phyloP scores from a whole-genome alignment of 805 yeast species.

The Pichia ethanolica region DNA sequence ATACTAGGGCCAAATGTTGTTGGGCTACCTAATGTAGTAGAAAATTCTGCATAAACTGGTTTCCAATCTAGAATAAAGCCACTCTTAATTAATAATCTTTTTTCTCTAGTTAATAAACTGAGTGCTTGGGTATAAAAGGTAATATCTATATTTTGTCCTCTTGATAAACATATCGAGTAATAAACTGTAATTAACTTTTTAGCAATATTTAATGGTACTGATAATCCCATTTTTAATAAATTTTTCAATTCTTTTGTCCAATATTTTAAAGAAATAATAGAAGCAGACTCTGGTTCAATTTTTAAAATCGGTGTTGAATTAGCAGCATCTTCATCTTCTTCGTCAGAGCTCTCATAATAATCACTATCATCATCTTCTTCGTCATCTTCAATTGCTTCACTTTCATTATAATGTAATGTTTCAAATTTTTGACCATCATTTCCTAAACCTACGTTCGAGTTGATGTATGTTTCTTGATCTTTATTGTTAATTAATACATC shows the following conservation, averaged over 20 bases:
- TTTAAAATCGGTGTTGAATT: slow-evolving; percentile 48
- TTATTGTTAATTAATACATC: slow-evolving; percentile 20
- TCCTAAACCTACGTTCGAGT: slow-evolving; percentile 34
- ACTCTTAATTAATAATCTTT: slow-evolving; percentile 29
- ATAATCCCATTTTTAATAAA: slow-evolving; percentile 71
- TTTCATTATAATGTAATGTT: slow-evolving; percentile 18
- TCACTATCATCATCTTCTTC: slow-evolving; percentile 32
- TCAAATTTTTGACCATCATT: slow-evolving; percentile 27
- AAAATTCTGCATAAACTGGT: slow-evolving; percentile 33
- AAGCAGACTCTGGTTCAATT: slow-evolving; percentile 57
- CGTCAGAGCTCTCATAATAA: slow-evolving; percentile 25
- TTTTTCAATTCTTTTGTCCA: slow-evolving; percentile 84
- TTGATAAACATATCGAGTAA: slow-evolving; percentile 60
- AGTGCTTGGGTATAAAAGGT: slow-evolving; percentile 57
- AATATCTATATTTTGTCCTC: slow-evolving; percentile 62
- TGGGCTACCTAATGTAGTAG: slow-evolving; percentile 36
- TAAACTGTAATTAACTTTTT: slow-evolving; percentile 59
- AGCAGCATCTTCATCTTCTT: slow-evolving; percentile 33
- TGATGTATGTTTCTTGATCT: slow-evolving; percentile 44
- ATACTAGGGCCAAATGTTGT: slow-evolving; percentile 40
- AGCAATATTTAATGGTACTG: slow-evolving; percentile 62
- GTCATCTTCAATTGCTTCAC: slow-evolving; percentile 31
- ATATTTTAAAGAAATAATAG: slow-evolving; percentile 65
- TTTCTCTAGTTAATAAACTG: slow-evolving; percentile 46
- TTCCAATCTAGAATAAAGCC: slow-evolving; percentile 47